Percentiles rank a stretch among this genome's conserved stretches.
Conservation (phyloP, 2,329 filamentous ascomycete genomes). For the Monilinia aucupariae region DNA sequence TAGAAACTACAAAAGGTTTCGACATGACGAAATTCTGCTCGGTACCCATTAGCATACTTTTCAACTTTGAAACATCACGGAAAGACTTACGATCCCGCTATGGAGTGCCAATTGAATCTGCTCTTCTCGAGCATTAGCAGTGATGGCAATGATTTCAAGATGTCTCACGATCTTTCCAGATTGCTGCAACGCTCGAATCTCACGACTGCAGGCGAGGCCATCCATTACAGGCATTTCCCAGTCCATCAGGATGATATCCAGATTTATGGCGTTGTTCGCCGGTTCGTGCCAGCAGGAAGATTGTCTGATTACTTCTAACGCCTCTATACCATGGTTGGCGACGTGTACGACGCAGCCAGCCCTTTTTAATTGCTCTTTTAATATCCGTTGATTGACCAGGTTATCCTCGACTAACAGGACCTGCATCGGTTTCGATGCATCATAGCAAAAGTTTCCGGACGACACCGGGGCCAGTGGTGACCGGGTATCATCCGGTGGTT, state of each 20-base stretch:
- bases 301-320: conserved; percentile 40
- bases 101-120: conserved; percentile 22
- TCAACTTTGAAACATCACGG: background rate
- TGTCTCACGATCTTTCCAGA: conserved; percentile 47
- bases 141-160: conserved; percentile 35
- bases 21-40: conserved; percentile 26
- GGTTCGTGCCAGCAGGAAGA: conserved; percentile 28
- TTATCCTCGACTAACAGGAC: conserved; percentile 58
- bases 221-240: conserved; percentile 73
- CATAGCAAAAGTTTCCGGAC: conserved; percentile 31
- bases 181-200: conserved; percentile 56
- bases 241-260: conserved; percentile 67
- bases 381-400: conserved; percentile 53
- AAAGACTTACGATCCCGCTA: conserved; percentile 15
- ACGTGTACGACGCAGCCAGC: conserved; percentile 42
- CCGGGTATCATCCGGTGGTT: background rate
- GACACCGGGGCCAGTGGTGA: background rate
- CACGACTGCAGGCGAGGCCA: conserved; percentile 59
- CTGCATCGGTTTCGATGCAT: conserved; percentile 48
- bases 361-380: conserved; percentile 45
- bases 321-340: conserved; percentile 54
- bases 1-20: conserved; percentile 26
- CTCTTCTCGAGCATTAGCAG: conserved; percentile 32
- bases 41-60: background rate
- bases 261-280: conserved; percentile 32